Evolutionary conservation across 2,329 filamentous ascomycete genomes (phyloP), one percentile per base, ranked within the genome.

Genomic region (Monosporascus sp.): DNA sequence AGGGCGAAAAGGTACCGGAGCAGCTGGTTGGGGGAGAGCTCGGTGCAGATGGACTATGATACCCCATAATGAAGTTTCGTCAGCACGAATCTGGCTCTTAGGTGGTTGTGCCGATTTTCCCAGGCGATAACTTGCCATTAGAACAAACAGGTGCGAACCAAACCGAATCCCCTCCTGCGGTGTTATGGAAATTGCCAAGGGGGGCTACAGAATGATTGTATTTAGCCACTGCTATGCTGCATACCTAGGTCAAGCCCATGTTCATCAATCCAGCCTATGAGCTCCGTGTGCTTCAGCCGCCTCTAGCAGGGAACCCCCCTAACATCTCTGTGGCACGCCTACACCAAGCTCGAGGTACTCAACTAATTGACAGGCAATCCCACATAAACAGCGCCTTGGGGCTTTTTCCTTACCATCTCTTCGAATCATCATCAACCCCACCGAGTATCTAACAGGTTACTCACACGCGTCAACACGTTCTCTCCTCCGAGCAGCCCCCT

Each of bases 401-500:
- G 3, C 5, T 1, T 11, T 14, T 14, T 20, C 6, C 39, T 14
- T 42, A 11, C 3, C 24, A 17, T 25, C 38, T 2, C 18, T 41
- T 20, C 38, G 38, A 41, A n/a, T n/a, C 38, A n/a, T n/a, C 38
- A 25, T 60, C 65, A 58, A 58, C 72, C 62, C 80, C 80, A 83
- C 25, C 60, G 59, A 52, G 70, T 70, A 65, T 85, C 83, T 39
- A 89, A 56, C 17, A 73, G 58, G 36, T 60, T 64, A 51, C 77
- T 79, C 3, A 84, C 77, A 47, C 78, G 72, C 6, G 68, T 67
- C 57, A 89, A 54, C 31, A 86, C 71, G 44, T 70, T 74, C 27
- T 67, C 67, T 1, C 83, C 82, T 1, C 83, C 81, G 54, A 88
- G 65, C 8, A 83, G 7, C 0, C 60, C 62, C 39, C 73, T 75